phyloP scores from a whole-genome alignment of 176 grass and related monocot species.

The Lolium rigidum region DNA sequence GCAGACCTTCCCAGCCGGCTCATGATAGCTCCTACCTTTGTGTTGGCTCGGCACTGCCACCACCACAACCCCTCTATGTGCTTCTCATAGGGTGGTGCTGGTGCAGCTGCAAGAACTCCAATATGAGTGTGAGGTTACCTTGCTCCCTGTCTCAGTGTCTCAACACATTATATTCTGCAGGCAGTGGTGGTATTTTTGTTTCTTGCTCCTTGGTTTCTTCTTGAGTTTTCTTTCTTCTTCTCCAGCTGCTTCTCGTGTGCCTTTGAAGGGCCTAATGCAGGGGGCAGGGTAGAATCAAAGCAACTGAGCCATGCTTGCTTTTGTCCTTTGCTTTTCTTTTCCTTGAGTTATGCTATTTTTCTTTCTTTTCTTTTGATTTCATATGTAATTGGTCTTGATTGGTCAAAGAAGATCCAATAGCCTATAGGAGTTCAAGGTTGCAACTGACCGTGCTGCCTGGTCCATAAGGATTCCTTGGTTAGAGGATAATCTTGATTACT shows the following conservation, averaged over 20 bases:
- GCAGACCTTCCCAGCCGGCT: neutral
- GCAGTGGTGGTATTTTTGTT: constrained; percentile 38
- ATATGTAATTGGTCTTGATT: constrained; percentile 13
- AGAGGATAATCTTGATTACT: constrained; percentile 49
- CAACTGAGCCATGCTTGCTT: constrained; percentile 26
- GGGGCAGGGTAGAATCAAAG: constrained; percentile 37
- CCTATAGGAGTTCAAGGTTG: constrained; percentile 19
- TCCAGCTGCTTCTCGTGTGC: constrained; percentile 38
- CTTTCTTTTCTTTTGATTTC: neutral
- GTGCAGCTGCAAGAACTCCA: neutral
- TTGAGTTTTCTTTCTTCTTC: constrained; percentile 7
- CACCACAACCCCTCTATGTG: constrained; percentile 13
- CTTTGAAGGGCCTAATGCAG: constrained; percentile 42
- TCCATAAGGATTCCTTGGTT: constrained; percentile 24
- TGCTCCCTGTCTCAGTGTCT: neutral
- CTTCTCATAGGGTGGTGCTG: constrained; percentile 42
- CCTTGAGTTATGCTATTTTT: constrained; percentile 32
- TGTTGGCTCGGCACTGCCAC: neutral
- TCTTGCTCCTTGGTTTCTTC: constrained; percentile 20
- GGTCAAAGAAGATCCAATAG: constrained; percentile 27
- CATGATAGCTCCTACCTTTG: constrained; percentile 29
- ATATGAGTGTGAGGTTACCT: constrained; percentile 19
- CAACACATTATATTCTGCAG: constrained; percentile 38
- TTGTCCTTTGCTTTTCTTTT: constrained; percentile 40
- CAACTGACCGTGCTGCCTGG: constrained; percentile 7